phyloP scores from a whole-genome alignment of 441 rosid genomes.

The Adansonia grandidieri region DNA sequence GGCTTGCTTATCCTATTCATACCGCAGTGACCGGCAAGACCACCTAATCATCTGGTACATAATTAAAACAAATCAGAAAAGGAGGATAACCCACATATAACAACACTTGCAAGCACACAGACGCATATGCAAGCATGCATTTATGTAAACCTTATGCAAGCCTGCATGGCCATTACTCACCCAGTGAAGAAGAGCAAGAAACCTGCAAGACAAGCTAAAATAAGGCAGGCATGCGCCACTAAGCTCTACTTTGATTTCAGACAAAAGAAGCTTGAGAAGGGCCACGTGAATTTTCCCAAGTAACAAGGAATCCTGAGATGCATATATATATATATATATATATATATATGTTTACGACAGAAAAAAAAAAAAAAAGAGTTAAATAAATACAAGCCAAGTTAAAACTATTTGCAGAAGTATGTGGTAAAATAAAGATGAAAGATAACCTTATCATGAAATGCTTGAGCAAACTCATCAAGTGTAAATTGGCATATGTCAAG shows the following conservation, averaged over 20 bases:
- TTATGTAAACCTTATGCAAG: not conserved
- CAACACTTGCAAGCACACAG: not conserved
- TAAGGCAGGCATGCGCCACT: conserved; percentile 52
- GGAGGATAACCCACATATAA: not conserved
- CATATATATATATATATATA: not conserved
- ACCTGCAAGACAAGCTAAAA: conserved; percentile 77
- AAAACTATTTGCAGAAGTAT: no score
- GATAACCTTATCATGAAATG: conserved; percentile 91
- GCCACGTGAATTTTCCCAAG: conserved; percentile 90
- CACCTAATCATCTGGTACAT: not conserved
- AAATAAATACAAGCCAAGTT: no score
- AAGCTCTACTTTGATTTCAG: conserved; percentile 70
- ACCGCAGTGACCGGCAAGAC: not conserved
- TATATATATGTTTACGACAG: no score
- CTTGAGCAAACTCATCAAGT: conserved; percentile 84
- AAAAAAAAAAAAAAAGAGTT: no score
- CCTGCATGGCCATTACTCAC: conserved; percentile 51
- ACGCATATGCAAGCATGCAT: not conserved
- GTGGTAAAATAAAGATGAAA: conserved; percentile 28
- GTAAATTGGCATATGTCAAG: conserved; percentile 75
- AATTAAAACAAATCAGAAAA: conserved; percentile 6
- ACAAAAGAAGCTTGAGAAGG: conserved; percentile 79
- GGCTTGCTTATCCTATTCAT: conserved; percentile 22
- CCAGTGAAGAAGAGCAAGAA: conserved; percentile 87
- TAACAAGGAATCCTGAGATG: conserved; percentile 76